Evolutionary conservation across 768 basidiomycete species (phyloP), one percentile per base, ranked within the genome.

Genomic region (Suillus plorans): DNA sequence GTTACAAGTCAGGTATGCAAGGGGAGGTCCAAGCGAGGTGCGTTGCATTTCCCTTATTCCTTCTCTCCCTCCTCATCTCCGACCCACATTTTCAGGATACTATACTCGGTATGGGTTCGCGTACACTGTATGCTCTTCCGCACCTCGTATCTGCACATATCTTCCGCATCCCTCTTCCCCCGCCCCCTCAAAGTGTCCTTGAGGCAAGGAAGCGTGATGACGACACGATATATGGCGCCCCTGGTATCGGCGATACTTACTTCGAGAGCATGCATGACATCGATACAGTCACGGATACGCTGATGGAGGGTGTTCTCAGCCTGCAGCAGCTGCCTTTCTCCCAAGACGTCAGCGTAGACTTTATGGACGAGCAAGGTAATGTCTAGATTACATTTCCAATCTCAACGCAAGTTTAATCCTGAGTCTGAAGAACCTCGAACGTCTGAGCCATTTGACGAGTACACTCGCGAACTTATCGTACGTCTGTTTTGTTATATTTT

Each of bases 71-170:
- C 4, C 16, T 25, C 60, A 42, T 44, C 44, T 25, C 34, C 41
- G 63, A 20, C 47, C 39, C 52, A 20, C 39, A 16, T 25, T 50
- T 41, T 18, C 37, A 76, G 82, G 77, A 81, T 53, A 77, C 72
- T 41, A 68, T 84, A 14, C 68, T 83, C 34, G 76, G 80, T 62
- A 74, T 84, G 66, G 83, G 82, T 18, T 77, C 82, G 14, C 78
- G 78, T 45, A 80, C 82, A 65, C 78, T 84, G 25, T 69, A 70
- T 56, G 67, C 63, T 12, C 75, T 83, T 69, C 72, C 77, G n/a
- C 59, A 68, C 41, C 69, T 84, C 55, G 77, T 77, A 64, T 78
- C 78, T 2, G 76, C 79, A 13, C 78, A 80, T 20, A 67, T 84
- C n/a, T 83, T 79, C 72, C 22, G 36, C 9, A 58, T 58, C 8